A percentile compares a stretch with the other conserved stretches of the same genome.
Evolutionary conservation across 345 rosid genomes (phyloP).

Genomic region (Raphanus raphanistrum): DNA sequence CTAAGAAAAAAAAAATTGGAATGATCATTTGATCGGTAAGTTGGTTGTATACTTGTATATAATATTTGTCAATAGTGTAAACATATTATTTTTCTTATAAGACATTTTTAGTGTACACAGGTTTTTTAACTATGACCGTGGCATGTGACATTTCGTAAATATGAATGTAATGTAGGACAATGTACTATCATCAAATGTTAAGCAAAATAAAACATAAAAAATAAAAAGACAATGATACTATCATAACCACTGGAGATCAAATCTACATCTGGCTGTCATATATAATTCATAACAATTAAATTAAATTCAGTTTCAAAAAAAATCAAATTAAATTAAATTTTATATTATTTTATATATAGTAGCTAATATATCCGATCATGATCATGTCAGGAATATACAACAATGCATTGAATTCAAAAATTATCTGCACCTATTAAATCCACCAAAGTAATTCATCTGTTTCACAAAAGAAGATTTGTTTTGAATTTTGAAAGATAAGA

Average conservation of each 20-base stretch:
- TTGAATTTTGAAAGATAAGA: background rate
- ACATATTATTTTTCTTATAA: background rate
- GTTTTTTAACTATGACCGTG: background rate
- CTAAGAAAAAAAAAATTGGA: background rate
- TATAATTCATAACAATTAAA: constrained; percentile 6
- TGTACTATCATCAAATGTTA: background rate
- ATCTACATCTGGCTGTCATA: constrained; percentile 7
- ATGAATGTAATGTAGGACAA: constrained; percentile 4
- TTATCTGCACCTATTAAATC: background rate
- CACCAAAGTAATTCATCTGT: background rate
- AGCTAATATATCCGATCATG: background rate
- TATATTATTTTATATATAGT: background rate
- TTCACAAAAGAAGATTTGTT: background rate
- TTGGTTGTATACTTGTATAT: constrained; percentile 17
- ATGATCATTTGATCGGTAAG: background rate
- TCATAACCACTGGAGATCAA: background rate
- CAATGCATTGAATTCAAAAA: background rate
- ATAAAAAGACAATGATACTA: too few relatives aligned
- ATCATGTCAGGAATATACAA: constrained; percentile 18
- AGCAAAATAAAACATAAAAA: too few relatives aligned
- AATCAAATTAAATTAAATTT: background rate
- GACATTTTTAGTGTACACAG: background rate
- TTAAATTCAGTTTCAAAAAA: background rate
- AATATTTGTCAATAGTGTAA: background rate
- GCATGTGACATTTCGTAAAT: constrained; percentile 9